Base-by-base conservation (phyloP, 2,329 filamentous ascomycete genomes). In the Purpureocillium lavendulum region DNA sequence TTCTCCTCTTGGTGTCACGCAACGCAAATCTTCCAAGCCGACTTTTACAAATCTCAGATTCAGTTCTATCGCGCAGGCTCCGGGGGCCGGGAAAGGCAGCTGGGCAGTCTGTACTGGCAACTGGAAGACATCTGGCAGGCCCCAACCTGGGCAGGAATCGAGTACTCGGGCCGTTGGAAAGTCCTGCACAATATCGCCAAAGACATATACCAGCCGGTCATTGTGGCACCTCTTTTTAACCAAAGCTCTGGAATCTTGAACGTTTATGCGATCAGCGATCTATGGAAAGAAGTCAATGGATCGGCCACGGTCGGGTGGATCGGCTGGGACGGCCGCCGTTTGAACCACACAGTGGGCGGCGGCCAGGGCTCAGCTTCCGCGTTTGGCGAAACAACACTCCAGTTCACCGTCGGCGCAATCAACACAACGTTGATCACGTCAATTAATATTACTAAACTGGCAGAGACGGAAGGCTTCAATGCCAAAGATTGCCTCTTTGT, bases 71-170 rank as follows among this genome's bases (percentile, higher is more conserved):
- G 77, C 5, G 62, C 71, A 5, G 77, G 77, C 1, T 75, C 71
- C 30, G 77, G 75, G 0, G 50, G 69, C 48, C 70, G 68, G 0
- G 70, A 81, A 43, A 64, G 75, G 1, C 75, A 80, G 47, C 63
- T 81, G 2, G 77, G 77, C 0, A 69, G 66, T 10, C 52, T 82
- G 5, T 81, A 80, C 53, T 82, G 77, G 78, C 77, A 82, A 49
- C 61, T 82, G 2, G 75, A 82, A 47, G 77, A 82, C 49, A 71
- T 78, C 42, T 80, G 75, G 75, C 74, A 77, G 46, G 76, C 75
- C 2, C 76, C 77, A 0, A 78, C 74, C 0, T 82, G 77, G 77
- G 73, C 77, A 0, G 71, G 74, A 0, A 72, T 81, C 28, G 77
- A 82, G 51, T 79, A 79, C 43, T 71, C 73, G 36, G 76, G 76